These are phyloP conservation scores for Remersonia thermophila DNA, from an alignment of 2,329 filamentous ascomycete genomes.

Conservation along the genomic window DNA sequence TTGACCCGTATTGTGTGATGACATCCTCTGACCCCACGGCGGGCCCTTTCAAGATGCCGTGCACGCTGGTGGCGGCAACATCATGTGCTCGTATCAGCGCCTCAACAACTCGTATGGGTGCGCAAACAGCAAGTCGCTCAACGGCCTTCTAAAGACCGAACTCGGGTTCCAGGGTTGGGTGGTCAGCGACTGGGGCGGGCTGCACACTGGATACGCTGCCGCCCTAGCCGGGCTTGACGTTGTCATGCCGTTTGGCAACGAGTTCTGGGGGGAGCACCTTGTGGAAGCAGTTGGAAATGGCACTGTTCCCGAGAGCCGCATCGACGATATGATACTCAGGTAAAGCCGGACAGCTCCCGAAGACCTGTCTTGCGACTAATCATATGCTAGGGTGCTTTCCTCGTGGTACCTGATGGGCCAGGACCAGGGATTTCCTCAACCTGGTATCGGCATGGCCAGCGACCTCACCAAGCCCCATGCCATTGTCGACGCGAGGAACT, in stretches of 20 bases:
- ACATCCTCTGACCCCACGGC: background rate
- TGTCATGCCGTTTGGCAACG: conserved; percentile 45
- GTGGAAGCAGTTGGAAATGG: conserved; percentile 47
- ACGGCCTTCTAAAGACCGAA: conserved; percentile 53
- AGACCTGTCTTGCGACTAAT: background rate
- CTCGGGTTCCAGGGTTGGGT: conserved; percentile 54
- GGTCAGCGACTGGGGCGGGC: conserved; percentile 55
- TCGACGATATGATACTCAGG: conserved; percentile 49
- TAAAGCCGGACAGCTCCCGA: conserved; percentile 7
- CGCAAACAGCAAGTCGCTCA: conserved; percentile 54
- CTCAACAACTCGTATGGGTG: conserved; percentile 62
- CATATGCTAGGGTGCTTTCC: conserved; percentile 30
- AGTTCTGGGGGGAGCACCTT: conserved; percentile 41
- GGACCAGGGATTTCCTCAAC: conserved; percentile 32
- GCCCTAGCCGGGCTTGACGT: conserved; percentile 58
- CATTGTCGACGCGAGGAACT: conserved; percentile 43
- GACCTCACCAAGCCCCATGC: conserved; percentile 37
- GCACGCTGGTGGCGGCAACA: conserved; percentile 42
- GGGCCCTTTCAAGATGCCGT: conserved; percentile 60
- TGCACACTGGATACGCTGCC: conserved; percentile 49
- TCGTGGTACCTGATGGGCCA: conserved; percentile 46
- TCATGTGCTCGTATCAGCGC: conserved; percentile 57
- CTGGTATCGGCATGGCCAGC: conserved; percentile 39
- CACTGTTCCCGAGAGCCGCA: conserved; percentile 38
- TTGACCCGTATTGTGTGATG: no score